Evolutionary conservation across 2,329 filamentous ascomycete species (phyloP).

Genomic region (Alternaria dauci): DNA sequence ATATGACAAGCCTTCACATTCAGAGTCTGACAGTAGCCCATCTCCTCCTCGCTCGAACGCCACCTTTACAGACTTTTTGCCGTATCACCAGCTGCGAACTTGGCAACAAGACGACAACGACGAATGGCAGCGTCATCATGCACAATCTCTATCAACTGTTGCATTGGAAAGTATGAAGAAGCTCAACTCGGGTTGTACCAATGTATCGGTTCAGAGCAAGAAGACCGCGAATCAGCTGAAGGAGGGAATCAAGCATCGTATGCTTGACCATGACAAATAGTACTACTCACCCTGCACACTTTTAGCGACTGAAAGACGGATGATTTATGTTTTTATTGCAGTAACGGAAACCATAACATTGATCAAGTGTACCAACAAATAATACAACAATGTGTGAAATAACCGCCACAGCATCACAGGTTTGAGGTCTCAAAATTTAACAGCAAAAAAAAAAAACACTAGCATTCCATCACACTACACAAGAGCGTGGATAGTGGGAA

Average conservation of each 20-base stretch:
- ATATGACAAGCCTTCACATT: not conserved
- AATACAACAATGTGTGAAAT: too few species aligned
- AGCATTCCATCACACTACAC: too few species aligned
- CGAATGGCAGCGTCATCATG: not conserved
- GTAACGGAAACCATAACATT: not conserved
- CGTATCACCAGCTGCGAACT: not conserved
- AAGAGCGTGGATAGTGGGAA: too few species aligned
- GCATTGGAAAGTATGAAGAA: not conserved
- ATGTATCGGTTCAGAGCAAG: not conserved
- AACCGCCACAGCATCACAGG: too few species aligned
- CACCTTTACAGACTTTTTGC: conserved; percentile 5
- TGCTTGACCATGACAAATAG: not conserved
- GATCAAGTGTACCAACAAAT: not conserved
- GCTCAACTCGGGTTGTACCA: not conserved
- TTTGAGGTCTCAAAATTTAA: too few species aligned
- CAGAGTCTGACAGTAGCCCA: not conserved
- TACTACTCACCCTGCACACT: not conserved
- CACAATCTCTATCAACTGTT: not conserved
- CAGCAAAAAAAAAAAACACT: too few species aligned
- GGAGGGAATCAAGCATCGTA: not conserved
- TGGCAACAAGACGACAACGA: conserved; percentile 10
- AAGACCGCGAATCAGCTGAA: not conserved
- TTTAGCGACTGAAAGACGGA: too few species aligned
- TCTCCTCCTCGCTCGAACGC: not conserved
- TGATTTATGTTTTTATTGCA: not conserved